A percentile compares a stretch with the other conserved stretches of the same genome.
phyloP scores from a whole-genome alignment of 2,329 filamentous ascomycete genomes.

The Sclerotinia borealis region DNA sequence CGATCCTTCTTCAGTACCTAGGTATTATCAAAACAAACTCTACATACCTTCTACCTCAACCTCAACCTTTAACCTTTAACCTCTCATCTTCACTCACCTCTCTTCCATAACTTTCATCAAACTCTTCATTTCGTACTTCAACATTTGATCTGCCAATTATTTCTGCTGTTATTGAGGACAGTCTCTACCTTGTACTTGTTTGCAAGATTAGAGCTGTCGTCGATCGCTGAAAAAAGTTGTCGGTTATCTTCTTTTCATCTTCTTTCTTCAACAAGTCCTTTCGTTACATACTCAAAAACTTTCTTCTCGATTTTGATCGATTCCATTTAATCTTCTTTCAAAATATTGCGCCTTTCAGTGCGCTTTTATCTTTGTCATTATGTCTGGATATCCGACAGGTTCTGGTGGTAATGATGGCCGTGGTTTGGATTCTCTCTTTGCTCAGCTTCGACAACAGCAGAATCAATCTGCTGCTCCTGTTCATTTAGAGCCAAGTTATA shows the following conservation, averaged over 20 bases:
- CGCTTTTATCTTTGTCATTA: slow-evolving; percentile 28
- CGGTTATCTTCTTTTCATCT: slow-evolving; percentile 1
- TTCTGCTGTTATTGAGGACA: slow-evolving; percentile 7
- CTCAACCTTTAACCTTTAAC: neutral
- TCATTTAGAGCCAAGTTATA: slow-evolving; percentile 28
- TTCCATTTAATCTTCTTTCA: slow-evolving; percentile 21
- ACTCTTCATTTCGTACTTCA: neutral
- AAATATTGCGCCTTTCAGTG: slow-evolving; percentile 29
- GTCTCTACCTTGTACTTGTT: slow-evolving; percentile 9
- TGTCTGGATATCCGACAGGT: slow-evolving; percentile 32
- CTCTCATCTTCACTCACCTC: neutral
- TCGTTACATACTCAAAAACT: slow-evolving; percentile 10
- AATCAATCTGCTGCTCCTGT: slow-evolving; percentile 19
- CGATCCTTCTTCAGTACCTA: neutral
- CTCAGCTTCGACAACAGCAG: slow-evolving; percentile 31
- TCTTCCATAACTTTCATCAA: slow-evolving; percentile 2
- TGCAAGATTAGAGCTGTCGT: slow-evolving; percentile 14
- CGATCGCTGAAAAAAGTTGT: slow-evolving; percentile 2
- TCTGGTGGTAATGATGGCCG: slow-evolving; percentile 23
- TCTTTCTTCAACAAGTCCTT: slow-evolving; percentile 11
- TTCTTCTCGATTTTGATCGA: slow-evolving; percentile 23
- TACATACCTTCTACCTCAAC: neutral
- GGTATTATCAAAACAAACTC: neutral
- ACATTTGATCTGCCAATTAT: neutral
- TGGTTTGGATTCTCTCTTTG: slow-evolving; percentile 32